phyloP scores from a whole-genome alignment of 2,329 filamentous ascomycete species.

The Microsporum canis region DNA sequence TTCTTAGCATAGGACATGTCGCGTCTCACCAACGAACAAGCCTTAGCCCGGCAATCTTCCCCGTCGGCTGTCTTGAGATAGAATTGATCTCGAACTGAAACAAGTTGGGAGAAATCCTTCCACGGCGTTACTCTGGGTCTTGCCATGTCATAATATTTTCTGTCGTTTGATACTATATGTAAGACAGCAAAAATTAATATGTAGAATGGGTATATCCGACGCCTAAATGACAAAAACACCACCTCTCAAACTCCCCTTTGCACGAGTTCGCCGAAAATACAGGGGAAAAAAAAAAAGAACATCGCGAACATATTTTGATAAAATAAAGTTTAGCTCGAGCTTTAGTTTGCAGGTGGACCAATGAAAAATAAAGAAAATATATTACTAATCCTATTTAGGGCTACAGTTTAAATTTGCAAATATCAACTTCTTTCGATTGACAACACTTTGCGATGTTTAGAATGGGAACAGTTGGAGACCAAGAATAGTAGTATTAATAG shows the following conservation, averaged over 20 bases:
- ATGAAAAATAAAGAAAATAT: background rate
- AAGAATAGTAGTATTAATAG: background rate
- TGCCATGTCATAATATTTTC: constrained; percentile 21
- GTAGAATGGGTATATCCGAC: background rate
- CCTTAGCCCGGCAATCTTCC: constrained; percentile 29
- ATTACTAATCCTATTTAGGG: background rate
- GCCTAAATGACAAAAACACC: background rate
- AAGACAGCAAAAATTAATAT: constrained; percentile 15
- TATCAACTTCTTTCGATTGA: background rate
- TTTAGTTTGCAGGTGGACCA: background rate
- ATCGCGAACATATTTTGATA: background rate
- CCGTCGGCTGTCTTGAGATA: constrained; percentile 28
- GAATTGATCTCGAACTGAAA: constrained; percentile 30
- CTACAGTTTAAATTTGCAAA: background rate
- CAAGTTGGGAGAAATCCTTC: constrained; percentile 29
- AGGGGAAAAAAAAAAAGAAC: background rate
- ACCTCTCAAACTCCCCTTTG: background rate
- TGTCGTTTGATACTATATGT: background rate
- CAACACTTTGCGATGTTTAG: background rate
- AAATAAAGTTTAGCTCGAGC: background rate
- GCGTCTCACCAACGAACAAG: constrained; percentile 29
- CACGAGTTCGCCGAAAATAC: background rate
- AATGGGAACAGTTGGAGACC: background rate
- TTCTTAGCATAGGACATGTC: constrained; percentile 9
- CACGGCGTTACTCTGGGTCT: constrained; percentile 34